Base-by-base conservation (phyloP, 1,284 basidiomycete genomes). In the Rhodofomes roseus region DNA sequence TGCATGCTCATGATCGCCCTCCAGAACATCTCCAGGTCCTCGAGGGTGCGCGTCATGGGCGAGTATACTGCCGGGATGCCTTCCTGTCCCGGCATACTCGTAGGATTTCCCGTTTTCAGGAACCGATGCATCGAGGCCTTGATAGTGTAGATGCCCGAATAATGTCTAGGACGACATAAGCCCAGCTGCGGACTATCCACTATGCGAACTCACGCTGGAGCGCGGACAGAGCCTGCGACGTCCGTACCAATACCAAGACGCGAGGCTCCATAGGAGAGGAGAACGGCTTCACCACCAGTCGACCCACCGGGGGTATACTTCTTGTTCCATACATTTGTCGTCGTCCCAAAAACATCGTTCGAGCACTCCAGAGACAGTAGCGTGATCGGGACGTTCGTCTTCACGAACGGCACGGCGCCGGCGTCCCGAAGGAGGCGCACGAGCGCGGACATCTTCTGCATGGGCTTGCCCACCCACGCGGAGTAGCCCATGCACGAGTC, bases 401-500 rank as follows among this genome's bases (percentile, higher is more conserved):
- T 93, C 71, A 86, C 87, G 71, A 88, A 90, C 2, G 85, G 83
- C 25, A 93, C 79, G 0, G 87, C 92, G 20, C 92, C 91, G 1
- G 85, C 87, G 55, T 85, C 79, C 34, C 80, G 81, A 6, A 89
- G 77, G 29, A 90, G 80, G 22, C 78, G 74, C 41, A 89, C 83
- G 25, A 92, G 75, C 18, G 85, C 78, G 1, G 85, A 81, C 23
- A 86, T 83, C 20, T 76, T 70, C 27, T 70, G 27, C 4, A 79
- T 75, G 0, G 88, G 89, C 40, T 77, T 74, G 31, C 79, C 79
- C 48, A 81, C 80, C 71, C 82, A 81, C 16, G 80, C 76, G 1
- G 91, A 88, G 71, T 89, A 92, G 1, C 93, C 92, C 46, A 94
- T 80, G 22, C 86, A 90, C 12, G 84, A 79, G 68, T 95, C 90